Evolutionary conservation across 2,329 filamentous ascomycete species (phyloP).

Genomic region (Aaosphaeria arxii): DNA sequence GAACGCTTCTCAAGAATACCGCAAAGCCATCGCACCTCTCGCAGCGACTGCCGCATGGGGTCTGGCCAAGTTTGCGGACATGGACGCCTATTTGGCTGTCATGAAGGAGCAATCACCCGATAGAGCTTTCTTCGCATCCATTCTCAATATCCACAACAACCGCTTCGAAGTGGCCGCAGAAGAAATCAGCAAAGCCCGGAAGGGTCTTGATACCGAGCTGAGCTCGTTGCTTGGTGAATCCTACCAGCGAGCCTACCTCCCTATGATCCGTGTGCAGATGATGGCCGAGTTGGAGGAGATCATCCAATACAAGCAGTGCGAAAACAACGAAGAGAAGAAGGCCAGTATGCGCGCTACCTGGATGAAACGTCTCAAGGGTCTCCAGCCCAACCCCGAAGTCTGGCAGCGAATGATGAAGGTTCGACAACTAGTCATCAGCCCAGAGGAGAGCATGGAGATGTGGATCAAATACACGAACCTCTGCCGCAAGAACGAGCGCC

Average conservation of each 20-base stretch:
- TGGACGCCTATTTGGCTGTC: constrained; percentile 94
- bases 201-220: constrained; percentile 91
- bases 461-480: constrained; percentile 99
- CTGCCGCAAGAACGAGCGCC: constrained; percentile 91
- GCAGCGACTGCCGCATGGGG: constrained; percentile 97
- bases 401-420: constrained; percentile 99
- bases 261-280: constrained; percentile 99
- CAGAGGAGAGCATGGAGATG: constrained; percentile 95
- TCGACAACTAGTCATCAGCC: constrained; percentile 84
- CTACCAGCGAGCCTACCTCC: constrained; percentile 94
- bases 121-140: constrained; percentile 95
- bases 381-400: constrained; percentile 94
- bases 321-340: constrained; percentile 76
- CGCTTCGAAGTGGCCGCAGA: constrained; percentile 88
- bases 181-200: constrained; percentile 87
- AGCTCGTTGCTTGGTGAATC: constrained; percentile 97
- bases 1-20: constrained; percentile 81
- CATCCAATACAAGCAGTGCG: constrained; percentile 92
- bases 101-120: constrained; percentile 95
- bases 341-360: constrained; percentile 89
- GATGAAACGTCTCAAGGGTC: constrained; percentile 92
- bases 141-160: constrained; percentile 90
- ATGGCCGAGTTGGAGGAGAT: constrained; percentile 97
- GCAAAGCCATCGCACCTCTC: constrained; percentile 85
- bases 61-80: constrained; percentile 92